These are phyloP conservation scores for Apiotrichum mycotoxinovorans DNA, from an alignment of 1,284 basidiomycete genomes.

Conservation along the genomic window DNA sequence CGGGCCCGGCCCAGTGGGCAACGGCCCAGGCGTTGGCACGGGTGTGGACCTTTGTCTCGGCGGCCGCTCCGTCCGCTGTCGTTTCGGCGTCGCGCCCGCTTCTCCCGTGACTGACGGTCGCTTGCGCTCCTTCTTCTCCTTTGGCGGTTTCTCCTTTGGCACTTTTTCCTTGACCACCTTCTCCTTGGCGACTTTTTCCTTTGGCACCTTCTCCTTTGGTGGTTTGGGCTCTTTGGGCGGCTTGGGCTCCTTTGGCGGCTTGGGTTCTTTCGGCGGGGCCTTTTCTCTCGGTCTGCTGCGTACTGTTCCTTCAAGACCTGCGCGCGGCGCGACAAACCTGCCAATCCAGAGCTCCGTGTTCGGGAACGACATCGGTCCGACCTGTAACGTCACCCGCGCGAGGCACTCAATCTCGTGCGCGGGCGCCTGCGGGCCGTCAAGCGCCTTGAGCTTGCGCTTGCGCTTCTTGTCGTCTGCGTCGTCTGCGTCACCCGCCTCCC, in stretches of 20 bases:
- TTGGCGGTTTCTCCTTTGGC: constrained; percentile 9
- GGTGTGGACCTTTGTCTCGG: background rate
- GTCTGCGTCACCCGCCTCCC: constrained; percentile 1
- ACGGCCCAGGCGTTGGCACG: background rate
- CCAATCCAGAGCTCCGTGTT: constrained; percentile 46
- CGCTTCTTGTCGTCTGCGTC: constrained; percentile 8
- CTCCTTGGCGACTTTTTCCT: constrained; percentile 4
- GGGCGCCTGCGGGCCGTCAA: constrained; percentile 28
- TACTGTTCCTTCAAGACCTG: constrained; percentile 8
- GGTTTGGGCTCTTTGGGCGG: constrained; percentile 8
- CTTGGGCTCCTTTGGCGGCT: constrained; percentile 7
- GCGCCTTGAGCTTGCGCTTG: constrained; percentile 12
- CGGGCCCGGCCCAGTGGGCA: background rate
- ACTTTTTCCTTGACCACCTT: constrained; percentile 2
- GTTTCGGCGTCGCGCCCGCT: constrained; percentile 7
- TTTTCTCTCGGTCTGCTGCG: constrained; percentile 11
- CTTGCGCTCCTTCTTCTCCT: constrained; percentile 10
- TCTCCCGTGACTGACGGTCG: background rate
- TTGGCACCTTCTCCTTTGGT: background rate
- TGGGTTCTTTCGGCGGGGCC: background rate
- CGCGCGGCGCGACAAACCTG: constrained; percentile 38
- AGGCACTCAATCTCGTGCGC: constrained; percentile 48
- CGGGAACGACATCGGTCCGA: constrained; percentile 42
- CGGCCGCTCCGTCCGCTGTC: background rate
- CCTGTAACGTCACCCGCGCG: constrained; percentile 34